Conservation (phyloP, 768 basidiomycete genomes). For the Phaeotremella skinneri region DNA sequence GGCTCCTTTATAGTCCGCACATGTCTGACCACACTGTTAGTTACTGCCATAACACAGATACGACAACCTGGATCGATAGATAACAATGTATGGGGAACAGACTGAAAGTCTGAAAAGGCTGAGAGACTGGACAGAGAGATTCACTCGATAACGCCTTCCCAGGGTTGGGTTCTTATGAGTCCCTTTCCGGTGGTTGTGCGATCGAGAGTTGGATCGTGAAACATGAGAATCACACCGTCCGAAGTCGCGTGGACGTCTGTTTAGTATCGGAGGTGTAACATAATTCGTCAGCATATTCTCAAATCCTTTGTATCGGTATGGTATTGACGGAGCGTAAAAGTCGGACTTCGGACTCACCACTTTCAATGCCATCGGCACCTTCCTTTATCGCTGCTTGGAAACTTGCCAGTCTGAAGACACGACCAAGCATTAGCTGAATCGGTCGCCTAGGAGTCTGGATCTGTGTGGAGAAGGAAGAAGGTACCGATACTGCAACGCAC, state of each 20-base stretch:
- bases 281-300: background rate
- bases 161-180: constrained; percentile 45
- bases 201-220: constrained; percentile 52
- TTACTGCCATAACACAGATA: background rate
- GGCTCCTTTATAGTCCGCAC: constrained; percentile 50
- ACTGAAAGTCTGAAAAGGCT: background rate
- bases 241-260: constrained; percentile 48
- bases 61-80: background rate
- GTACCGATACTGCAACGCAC: constrained; percentile 15
- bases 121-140: constrained; percentile 7
- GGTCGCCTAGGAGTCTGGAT: background rate
- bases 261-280: background rate
- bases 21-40: constrained; percentile 34
- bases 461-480: background rate
- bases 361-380: constrained; percentile 49
- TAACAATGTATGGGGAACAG: background rate
- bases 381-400: constrained; percentile 49
- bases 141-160: constrained; percentile 50
- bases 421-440: background rate
- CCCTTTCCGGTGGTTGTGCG: constrained; percentile 52
- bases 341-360: constrained; percentile 33
- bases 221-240: constrained; percentile 51
- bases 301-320: background rate
- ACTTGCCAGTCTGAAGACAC: constrained; percentile 34
- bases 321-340: background rate